Evolutionary conservation across 441 rosid genomes (phyloP).

Genomic region (Codiaeum variegatum): DNA sequence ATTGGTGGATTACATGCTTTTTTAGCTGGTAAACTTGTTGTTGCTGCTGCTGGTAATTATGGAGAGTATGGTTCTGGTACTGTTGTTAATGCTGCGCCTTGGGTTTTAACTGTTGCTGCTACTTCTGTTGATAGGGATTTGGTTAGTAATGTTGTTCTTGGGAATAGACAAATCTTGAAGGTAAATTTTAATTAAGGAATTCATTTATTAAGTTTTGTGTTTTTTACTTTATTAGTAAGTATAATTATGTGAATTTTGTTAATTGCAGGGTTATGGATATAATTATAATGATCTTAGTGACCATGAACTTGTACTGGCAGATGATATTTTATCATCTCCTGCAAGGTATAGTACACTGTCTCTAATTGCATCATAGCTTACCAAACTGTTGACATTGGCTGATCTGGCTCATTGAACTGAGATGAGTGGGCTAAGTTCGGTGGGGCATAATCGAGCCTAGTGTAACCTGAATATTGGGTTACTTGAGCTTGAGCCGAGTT

Average conservation of each 20-base stretch:
- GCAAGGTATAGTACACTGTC: too few relatives aligned
- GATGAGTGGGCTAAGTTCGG: too few relatives aligned
- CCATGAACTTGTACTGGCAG: not conserved
- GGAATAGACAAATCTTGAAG: slow-evolving; percentile 16
- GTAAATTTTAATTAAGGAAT: not conserved
- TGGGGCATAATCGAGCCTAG: too few relatives aligned
- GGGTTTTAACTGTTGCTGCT: slow-evolving; percentile 40
- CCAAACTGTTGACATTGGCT: too few relatives aligned
- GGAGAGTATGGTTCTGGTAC: slow-evolving; percentile 17
- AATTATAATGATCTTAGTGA: not conserved
- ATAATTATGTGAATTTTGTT: too few relatives aligned
- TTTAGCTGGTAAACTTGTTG: slow-evolving; percentile 26
- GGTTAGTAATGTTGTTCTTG: slow-evolving; percentile 24
- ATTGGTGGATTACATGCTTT: slow-evolving; percentile 38
- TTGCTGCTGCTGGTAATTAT: slow-evolving; percentile 36
- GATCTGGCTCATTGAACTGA: too few relatives aligned
- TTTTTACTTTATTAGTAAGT: too few relatives aligned
- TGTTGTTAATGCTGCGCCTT: slow-evolving; percentile 33
- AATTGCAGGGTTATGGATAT: slow-evolving; percentile 3
- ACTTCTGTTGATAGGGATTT: slow-evolving; percentile 35
- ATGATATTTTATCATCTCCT: too few relatives aligned
- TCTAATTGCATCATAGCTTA: too few relatives aligned
- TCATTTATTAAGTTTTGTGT: too few relatives aligned
- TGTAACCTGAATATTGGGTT: too few relatives aligned
- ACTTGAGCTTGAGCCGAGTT: too few relatives aligned